Evolutionary conservation across 2,329 filamentous ascomycete species (phyloP), one percentile per base, ranked within the genome.

Genomic region (Pseudonectria foliicola): DNA sequence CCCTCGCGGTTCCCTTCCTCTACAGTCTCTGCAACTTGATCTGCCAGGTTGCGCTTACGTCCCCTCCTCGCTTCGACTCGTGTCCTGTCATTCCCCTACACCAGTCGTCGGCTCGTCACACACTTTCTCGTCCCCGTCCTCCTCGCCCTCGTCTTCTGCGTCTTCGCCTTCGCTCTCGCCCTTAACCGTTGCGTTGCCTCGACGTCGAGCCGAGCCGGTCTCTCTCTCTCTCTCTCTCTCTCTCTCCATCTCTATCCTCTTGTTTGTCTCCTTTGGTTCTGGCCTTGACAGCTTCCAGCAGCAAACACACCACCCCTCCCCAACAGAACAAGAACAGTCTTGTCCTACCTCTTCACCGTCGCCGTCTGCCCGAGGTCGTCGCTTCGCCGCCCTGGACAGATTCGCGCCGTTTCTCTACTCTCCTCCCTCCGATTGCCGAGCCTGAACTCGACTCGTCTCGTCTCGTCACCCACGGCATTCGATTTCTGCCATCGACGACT

Each of bases 361-460:
- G 29, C 25, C 25, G 5, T 21, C 18, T 21, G 8, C 5, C 18
- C 5, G 18, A 21, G 18, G 18, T 21, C 18, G 18, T 21, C 5
- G 5, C n/a, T n/a, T 8, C 18, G 18, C 18, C 18, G 8, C 18
- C 18, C 18, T 21, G 5, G 18, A 21, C 18, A 8, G 5, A 21
- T 21, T 21, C 18, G 18, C 18, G 8, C 14, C 12, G 14, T 13
- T 29, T 13, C 27, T 31, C 29, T 27, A 32, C 27, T 31, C 39
- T 49, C 37, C 27, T 39, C 33, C n/a, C 30, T 49, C 39, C 42
- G 48, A 33, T 43, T 26, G 41, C 38, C 43, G 43, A 34, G 45
- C 40, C 26, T 25, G 24, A 31, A 30, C 24, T 33, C 29, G 23
- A 25, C 33, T n/a, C n/a, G n/a, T n/a, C 31, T 11, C 25, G 29